phyloP scores from a whole-genome alignment of 2,329 filamentous ascomycete genomes.

The Xylariaceae sp. region DNA sequence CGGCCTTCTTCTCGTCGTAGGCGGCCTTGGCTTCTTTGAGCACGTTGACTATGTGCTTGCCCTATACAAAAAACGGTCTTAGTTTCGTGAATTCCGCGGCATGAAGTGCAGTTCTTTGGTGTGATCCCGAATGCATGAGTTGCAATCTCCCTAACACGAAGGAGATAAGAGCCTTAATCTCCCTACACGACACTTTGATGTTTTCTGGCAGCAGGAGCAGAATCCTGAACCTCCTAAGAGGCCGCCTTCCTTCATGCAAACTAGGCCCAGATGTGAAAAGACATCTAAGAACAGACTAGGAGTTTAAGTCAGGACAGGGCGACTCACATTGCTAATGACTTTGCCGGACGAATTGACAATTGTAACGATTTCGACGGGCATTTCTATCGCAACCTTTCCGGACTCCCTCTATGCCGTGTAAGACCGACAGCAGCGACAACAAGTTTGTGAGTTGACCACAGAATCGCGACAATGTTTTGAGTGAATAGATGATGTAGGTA shows the following conservation, averaged over 20 bases:
- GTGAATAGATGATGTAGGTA: too few species aligned
- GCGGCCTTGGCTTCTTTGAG: slow-evolving; percentile 88
- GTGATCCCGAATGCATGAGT: neutral
- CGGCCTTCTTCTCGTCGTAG: slow-evolving; percentile 82
- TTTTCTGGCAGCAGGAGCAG: slow-evolving; percentile 8
- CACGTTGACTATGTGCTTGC: slow-evolving; percentile 82
- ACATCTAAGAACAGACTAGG: too few species aligned
- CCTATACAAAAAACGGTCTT: slow-evolving; percentile 45
- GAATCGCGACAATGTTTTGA: too few species aligned
- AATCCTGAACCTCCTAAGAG: neutral
- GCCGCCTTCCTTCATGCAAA: neutral
- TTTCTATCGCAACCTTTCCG: slow-evolving; percentile 13
- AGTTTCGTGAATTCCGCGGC: neutral
- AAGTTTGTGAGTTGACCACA: too few species aligned
- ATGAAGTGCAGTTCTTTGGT: slow-evolving; percentile 1
- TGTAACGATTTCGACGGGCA: slow-evolving; percentile 31
- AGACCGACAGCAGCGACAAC: too few species aligned
- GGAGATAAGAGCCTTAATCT: neutral
- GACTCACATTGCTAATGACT: slow-evolving; percentile 34
- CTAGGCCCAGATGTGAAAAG: neutral
- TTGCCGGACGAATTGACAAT: slow-evolving; percentile 33
- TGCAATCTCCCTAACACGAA: neutral
- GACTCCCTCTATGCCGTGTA: neutral
- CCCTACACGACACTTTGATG: neutral
- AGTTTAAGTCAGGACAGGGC: neutral